phyloP scores from a whole-genome alignment of 257 asterid species.

The Phtheirospermum japonicum region DNA sequence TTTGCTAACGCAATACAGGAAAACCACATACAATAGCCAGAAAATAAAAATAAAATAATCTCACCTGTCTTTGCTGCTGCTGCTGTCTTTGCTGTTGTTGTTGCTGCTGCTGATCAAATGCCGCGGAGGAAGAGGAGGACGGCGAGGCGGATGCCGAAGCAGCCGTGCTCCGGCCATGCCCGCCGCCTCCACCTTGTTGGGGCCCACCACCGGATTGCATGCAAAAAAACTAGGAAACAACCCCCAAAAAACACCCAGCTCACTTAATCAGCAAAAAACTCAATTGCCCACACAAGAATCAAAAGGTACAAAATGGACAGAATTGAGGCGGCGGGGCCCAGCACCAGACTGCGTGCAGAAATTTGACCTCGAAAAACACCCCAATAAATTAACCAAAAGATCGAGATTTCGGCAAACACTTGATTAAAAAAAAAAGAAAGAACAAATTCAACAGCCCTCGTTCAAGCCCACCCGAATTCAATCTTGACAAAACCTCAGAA shows the following conservation, averaged over 20 bases:
- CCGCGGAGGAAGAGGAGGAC: slow-evolving; percentile 88
- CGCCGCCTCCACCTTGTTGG: slow-evolving; percentile 80
- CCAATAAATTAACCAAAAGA: slow-evolving; percentile 3
- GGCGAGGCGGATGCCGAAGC: slow-evolving; percentile 82
- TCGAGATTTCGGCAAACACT: slow-evolving; percentile 16
- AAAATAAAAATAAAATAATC: slow-evolving; percentile 25
- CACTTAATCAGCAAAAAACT: slow-evolving; percentile 12
- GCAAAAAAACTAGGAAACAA: slow-evolving; percentile 19
- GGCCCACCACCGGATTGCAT: slow-evolving; percentile 97
- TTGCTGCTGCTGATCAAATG: slow-evolving; percentile 90
- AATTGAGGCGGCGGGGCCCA: too few relatives aligned
- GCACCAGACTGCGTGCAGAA: slow-evolving; percentile 3
- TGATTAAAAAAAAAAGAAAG: too few relatives aligned
- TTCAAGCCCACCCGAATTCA: slow-evolving; percentile 7
- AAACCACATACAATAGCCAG: slow-evolving; percentile 2
- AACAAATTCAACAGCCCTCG: neutral
- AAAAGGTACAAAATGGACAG: slow-evolving; percentile 2
- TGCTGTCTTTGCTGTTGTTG: slow-evolving; percentile 32
- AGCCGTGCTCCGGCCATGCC: slow-evolving; percentile 81
- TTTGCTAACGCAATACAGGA: neutral
- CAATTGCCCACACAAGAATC: slow-evolving; percentile 12
- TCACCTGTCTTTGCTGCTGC: slow-evolving; percentile 55
- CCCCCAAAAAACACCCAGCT: neutral
- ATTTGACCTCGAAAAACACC: neutral
- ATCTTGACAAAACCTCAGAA: slow-evolving; percentile 22